Evolutionary conservation across 352 stramenopile genomes (phyloP).

Genomic region (Elongisporangium anandrum): DNA sequence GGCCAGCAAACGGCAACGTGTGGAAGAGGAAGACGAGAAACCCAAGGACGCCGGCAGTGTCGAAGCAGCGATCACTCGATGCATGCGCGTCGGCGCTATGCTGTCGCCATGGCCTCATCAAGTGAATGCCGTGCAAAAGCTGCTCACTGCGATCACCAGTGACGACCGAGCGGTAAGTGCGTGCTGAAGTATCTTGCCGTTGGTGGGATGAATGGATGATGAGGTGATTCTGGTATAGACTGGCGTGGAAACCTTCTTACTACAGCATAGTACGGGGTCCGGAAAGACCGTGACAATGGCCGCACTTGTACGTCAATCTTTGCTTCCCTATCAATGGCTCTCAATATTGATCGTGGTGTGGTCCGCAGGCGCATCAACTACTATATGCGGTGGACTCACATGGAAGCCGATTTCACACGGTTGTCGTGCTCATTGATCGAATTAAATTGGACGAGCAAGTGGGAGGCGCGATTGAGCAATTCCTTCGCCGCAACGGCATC

Average conservation of each 20-base stretch:
- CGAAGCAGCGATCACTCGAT: slow-evolving; percentile 28
- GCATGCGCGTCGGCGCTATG: slow-evolving; percentile 53
- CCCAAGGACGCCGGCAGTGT: slow-evolving; percentile 6
- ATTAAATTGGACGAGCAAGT: slow-evolving; percentile 85
- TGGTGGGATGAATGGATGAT: too few species aligned
- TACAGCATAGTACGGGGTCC: slow-evolving; percentile 81
- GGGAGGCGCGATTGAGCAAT: slow-evolving; percentile 63
- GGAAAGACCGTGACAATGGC: slow-evolving; percentile 82
- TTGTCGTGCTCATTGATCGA: slow-evolving; percentile 74
- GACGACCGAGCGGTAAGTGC: not conserved
- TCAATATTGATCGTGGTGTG: not conserved
- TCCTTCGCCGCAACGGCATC: slow-evolving; percentile 66
- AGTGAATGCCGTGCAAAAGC: slow-evolving; percentile 45
- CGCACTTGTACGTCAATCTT: slow-evolving; percentile 25
- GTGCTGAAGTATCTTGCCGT: too few species aligned
- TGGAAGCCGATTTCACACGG: slow-evolving; percentile 57
- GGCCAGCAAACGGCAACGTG: slow-evolving; percentile 12
- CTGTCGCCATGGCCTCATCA: slow-evolving; percentile 70
- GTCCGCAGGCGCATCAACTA: slow-evolving; percentile 53
- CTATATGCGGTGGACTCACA: slow-evolving; percentile 42
- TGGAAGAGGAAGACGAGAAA: slow-evolving; percentile 3
- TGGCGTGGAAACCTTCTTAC: slow-evolving; percentile 38
- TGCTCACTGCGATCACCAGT: slow-evolving; percentile 40
- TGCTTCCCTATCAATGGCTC: not conserved
- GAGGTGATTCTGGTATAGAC: slow-evolving; percentile 1